A percentile compares a stretch with the other conserved stretches of the same genome.
These are phyloP conservation scores for Mycena galericulata DNA, from an alignment of 768 basidiomycete genomes.

Conservation along the genomic window DNA sequence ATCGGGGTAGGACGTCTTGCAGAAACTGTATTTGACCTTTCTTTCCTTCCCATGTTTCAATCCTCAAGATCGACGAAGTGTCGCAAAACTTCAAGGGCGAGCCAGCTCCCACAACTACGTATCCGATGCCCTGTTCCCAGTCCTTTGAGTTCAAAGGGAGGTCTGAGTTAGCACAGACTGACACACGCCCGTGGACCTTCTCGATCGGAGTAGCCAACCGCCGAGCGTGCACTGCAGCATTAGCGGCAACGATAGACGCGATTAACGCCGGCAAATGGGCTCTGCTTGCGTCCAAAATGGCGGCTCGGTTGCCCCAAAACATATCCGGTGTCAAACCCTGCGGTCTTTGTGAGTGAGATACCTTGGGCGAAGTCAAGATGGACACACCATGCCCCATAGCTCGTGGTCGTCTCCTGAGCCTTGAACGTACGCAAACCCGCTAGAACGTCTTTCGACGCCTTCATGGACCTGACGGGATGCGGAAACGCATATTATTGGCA, in stretches of 20 bases:
- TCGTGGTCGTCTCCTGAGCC: conserved; percentile 97
- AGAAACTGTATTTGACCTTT: conserved; percentile 65
- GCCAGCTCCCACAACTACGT: conserved; percentile 42
- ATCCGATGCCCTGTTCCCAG: conserved; percentile 33
- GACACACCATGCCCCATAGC: conserved; percentile 80
- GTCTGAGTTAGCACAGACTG: conserved; percentile 51
- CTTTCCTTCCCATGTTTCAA: conserved; percentile 58
- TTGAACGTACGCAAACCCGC: conserved; percentile 90
- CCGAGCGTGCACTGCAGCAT: background rate
- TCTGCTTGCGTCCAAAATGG: conserved; percentile 56
- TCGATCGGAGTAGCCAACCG: conserved; percentile 44
- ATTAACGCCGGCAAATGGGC: conserved; percentile 65
- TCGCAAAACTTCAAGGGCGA: background rate
- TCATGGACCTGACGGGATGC: conserved; percentile 80
- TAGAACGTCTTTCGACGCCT: conserved; percentile 67
- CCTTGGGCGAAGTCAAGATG: background rate
- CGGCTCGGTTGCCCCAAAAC: conserved; percentile 73
- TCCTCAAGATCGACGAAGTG: conserved; percentile 15
- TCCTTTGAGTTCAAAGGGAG: conserved; percentile 18
- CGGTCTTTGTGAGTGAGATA: background rate
- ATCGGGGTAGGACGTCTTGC: conserved; percentile 58
- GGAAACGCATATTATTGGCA: conserved; percentile 86
- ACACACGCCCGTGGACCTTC: conserved; percentile 55
- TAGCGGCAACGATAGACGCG: conserved; percentile 39
- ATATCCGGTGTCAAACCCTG: conserved; percentile 77